These are phyloP conservation scores for Ogataea hybrid DNA, from an alignment of 1,139 yeast genomes.

Conservation along the genomic window DNA sequence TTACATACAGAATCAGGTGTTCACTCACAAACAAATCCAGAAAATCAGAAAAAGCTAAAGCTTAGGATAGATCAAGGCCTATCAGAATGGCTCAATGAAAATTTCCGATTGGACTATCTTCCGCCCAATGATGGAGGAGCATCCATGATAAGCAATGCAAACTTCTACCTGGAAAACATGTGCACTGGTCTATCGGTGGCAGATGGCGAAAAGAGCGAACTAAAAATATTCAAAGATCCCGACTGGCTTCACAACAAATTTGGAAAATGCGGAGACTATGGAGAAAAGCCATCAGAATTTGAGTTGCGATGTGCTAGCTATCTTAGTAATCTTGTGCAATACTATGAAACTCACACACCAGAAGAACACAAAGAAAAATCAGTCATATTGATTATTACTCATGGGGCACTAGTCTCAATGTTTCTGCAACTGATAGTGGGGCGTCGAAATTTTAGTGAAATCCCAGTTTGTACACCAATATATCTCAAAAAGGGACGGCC, in stretches of 20 bases:
- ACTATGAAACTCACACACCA: conserved; percentile 29
- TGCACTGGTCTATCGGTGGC: not conserved
- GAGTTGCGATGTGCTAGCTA: conserved; percentile 44
- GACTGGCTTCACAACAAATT: conserved; percentile 32
- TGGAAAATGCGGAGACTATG: conserved; percentile 36
- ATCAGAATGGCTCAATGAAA: conserved; percentile 39
- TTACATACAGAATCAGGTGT: not conserved
- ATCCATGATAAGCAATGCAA: conserved; percentile 35
- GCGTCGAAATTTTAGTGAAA: conserved; percentile 32
- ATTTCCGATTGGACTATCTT: conserved; percentile 34
- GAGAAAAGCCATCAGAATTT: conserved; percentile 31
- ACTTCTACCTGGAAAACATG: conserved; percentile 31
- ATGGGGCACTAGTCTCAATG: conserved; percentile 35
- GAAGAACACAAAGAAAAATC: conserved; percentile 27
- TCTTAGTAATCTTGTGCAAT: conserved; percentile 43
- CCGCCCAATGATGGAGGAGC: conserved; percentile 43
- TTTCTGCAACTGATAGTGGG: conserved; percentile 30
- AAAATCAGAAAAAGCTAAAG: conserved; percentile 7
- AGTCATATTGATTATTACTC: conserved; percentile 29
- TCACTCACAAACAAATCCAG: not conserved
- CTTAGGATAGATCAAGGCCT: conserved; percentile 37
- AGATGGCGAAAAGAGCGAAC: not conserved
- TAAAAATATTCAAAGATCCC: conserved; percentile 23
- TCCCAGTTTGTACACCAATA: conserved; percentile 33
- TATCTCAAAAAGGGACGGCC: conserved; percentile 28